Conservation (phyloP, 345 rosid species). For the Linum lewisii region DNA sequence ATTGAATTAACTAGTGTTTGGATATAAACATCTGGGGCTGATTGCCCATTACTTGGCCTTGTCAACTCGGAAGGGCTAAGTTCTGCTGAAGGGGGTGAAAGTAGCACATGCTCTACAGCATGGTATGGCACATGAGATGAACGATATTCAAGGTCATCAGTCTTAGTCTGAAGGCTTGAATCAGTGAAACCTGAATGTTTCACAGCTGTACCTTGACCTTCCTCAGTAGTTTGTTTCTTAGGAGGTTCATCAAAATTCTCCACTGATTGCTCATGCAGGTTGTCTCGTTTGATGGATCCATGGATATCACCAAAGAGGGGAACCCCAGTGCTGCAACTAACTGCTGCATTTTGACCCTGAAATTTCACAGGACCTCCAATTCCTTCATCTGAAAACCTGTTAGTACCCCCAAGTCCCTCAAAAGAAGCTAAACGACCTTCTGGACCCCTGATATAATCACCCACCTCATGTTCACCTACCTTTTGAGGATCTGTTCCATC, state of each 20-base stretch:
- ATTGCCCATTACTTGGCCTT: constrained; percentile 15
- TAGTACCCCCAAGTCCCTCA: constrained; percentile 14
- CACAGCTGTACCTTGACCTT: constrained; percentile 18
- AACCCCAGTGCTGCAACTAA: constrained; percentile 14
- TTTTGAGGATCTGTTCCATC: constrained; percentile 20
- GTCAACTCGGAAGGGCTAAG: constrained; percentile 17
- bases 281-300: constrained; percentile 17
- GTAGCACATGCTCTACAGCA: constrained; percentile 22
- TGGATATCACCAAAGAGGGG: constrained; percentile 14
- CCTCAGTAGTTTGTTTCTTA: constrained; percentile 21
- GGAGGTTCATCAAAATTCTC: constrained; percentile 21
- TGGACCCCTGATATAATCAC: constrained; percentile 10
- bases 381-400: constrained; percentile 13
- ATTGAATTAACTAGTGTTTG: constrained; percentile 37
- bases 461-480: constrained; percentile 12
- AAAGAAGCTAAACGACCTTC: constrained; percentile 14
- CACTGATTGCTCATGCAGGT: constrained; percentile 15
- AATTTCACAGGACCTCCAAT: constrained; percentile 14
- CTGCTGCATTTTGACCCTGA: constrained; percentile 13
- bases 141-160: constrained; percentile 21
- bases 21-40: constrained; percentile 24
- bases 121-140: constrained; percentile 31
- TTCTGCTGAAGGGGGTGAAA: constrained; percentile 34
- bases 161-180: constrained; percentile 18
- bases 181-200: constrained; percentile 8